Conservation (phyloP, 148 eudicot genomes). For the Agrostemma githago region DNA sequence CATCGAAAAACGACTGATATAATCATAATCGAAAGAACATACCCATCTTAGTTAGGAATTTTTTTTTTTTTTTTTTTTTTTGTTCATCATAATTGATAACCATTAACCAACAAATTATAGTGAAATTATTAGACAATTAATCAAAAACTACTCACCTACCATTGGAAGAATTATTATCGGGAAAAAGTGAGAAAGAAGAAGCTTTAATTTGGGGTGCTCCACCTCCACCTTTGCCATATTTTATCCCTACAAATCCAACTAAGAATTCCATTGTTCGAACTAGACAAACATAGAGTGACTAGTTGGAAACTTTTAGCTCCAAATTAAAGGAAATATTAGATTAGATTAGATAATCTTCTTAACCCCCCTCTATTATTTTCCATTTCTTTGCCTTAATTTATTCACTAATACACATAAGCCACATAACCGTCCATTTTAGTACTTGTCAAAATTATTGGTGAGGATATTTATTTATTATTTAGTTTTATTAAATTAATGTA, state of each 20-base stretch:
- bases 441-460: constrained; percentile 18
- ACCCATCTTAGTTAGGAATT: too few relatives aligned
- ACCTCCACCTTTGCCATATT: constrained; percentile 31
- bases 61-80: too few relatives aligned
- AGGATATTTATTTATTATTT: not conserved
- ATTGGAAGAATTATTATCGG: constrained; percentile 3
- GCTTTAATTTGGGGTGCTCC: constrained; percentile 28
- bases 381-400: not conserved
- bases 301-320: constrained; percentile 26
- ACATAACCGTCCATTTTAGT: constrained; percentile 26
- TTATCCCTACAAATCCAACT: constrained; percentile 30
- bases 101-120: not conserved
- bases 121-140: not conserved
- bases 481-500: not conserved
- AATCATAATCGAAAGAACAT: too few relatives aligned
- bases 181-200: constrained; percentile 13
- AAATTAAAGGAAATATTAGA: not conserved
- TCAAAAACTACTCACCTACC: constrained; percentile 1
- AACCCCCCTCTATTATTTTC: constrained; percentile 14
- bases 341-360: constrained; percentile 15
- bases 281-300: constrained; percentile 31
- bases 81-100: not conserved
- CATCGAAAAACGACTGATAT: not conserved
- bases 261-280: constrained; percentile 31
- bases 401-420: constrained; percentile 17